These are phyloP conservation scores for Globisporangium spiculum DNA, from an alignment of 352 stramenopile genomes.

Conservation along the genomic window DNA sequence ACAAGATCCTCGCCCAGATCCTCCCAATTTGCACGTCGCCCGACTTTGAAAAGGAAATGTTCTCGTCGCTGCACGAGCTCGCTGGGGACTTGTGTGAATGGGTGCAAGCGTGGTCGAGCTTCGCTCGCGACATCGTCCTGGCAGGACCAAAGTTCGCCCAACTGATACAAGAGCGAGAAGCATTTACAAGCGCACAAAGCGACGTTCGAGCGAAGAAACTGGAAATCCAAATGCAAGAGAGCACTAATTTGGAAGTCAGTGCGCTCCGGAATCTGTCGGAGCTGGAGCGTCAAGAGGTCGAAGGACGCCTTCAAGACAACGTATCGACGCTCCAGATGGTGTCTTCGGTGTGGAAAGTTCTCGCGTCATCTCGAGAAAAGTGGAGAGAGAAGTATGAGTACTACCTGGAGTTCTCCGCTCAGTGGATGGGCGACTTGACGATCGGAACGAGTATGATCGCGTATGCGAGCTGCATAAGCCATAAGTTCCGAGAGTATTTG, in stretches of 20 bases:
- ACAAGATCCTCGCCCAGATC: constrained; percentile 51
- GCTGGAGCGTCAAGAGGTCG: constrained; percentile 42
- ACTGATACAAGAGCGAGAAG: constrained; percentile 41
- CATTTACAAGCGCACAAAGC: constrained; percentile 33
- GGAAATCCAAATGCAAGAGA: constrained; percentile 40
- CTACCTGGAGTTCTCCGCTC: constrained; percentile 34
- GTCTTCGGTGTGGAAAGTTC: constrained; percentile 48
- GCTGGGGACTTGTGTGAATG: constrained; percentile 61
- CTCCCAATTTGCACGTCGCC: constrained; percentile 56
- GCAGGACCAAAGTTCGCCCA: constrained; percentile 54
- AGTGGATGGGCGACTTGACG: constrained; percentile 63
- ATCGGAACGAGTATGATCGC: constrained; percentile 47
- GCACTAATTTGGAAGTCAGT: constrained; percentile 31
- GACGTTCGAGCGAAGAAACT: constrained; percentile 30
- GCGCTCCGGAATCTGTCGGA: constrained; percentile 44
- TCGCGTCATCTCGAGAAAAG: constrained; percentile 37
- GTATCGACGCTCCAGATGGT: constrained; percentile 54
- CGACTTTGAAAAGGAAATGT: constrained; percentile 58
- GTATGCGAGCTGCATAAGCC: constrained; percentile 40
- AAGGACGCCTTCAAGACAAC: constrained; percentile 51
- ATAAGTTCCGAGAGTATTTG: constrained; percentile 19
- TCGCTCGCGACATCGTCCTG: constrained; percentile 48
- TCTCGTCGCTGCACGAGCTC: constrained; percentile 46
- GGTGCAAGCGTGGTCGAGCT: constrained; percentile 50
- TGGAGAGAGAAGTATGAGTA: constrained; percentile 41